phyloP scores from a whole-genome alignment of 1,284 basidiomycete genomes.

The Testicularia cyperi region DNA sequence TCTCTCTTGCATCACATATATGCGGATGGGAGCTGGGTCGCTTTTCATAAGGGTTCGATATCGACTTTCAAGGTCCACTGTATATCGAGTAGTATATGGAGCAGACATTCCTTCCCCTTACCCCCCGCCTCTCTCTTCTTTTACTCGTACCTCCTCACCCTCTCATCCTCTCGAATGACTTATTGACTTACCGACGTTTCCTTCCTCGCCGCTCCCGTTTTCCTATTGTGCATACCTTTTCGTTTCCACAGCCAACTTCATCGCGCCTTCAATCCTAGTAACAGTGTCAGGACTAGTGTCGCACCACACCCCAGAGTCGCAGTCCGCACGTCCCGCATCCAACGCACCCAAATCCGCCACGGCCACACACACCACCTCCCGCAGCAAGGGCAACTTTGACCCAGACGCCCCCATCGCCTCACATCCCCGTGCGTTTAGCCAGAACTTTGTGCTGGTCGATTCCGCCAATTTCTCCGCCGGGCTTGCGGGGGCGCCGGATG shows the following conservation, averaged over 20 bases:
- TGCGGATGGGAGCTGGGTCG: too few relatives aligned
- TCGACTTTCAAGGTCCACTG: constrained; percentile 8
- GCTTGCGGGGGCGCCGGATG: neutral
- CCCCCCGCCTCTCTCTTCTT: neutral
- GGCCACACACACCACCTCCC: constrained; percentile 24
- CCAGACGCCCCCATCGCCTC: constrained; percentile 46
- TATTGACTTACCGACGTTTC: constrained; percentile 2
- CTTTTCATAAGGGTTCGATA: constrained; percentile 45
- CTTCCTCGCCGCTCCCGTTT: too few relatives aligned
- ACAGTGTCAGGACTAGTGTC: constrained; percentile 52
- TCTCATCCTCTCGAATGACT: neutral
- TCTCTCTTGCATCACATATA: too few relatives aligned
- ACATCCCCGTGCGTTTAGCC: constrained; percentile 46
- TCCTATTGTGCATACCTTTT: too few relatives aligned
- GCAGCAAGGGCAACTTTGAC: constrained; percentile 30
- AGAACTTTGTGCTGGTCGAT: constrained; percentile 52
- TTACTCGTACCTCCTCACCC: neutral
- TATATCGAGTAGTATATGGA: constrained; percentile 51
- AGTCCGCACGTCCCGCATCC: constrained; percentile 24
- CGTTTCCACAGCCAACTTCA: constrained; percentile 28
- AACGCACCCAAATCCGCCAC: constrained; percentile 47
- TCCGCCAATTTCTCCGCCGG: constrained; percentile 3
- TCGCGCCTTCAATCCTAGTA: constrained; percentile 44
- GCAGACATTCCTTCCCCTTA: constrained; percentile 26
- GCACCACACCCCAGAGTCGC: constrained; percentile 54